Conservation (phyloP, 345 rosid species). For the Kernera saxatilis region DNA sequence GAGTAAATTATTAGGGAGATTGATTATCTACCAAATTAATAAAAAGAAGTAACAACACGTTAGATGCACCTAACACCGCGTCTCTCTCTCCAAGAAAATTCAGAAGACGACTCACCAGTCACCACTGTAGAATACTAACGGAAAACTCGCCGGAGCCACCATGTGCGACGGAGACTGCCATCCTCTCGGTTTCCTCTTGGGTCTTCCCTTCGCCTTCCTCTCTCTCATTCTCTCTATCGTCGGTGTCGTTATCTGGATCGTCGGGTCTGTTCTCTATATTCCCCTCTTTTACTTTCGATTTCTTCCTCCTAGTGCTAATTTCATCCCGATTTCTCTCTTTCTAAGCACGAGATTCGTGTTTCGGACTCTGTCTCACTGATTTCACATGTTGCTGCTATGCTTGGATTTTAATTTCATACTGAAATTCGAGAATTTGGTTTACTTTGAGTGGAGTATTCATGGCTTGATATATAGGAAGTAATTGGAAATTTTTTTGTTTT, state of each 20-base stretch:
- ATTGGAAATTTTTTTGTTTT: background rate
- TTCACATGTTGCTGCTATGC: background rate
- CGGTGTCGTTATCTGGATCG: constrained; percentile 70
- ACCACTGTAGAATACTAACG: background rate
- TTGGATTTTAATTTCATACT: background rate
- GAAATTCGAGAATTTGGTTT: background rate
- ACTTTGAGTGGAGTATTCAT: background rate
- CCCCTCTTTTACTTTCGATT: background rate
- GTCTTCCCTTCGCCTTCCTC: constrained; percentile 83
- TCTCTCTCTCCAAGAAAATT: background rate
- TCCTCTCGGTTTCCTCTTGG: constrained; percentile 80
- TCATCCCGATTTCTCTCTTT: background rate
- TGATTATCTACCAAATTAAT: background rate
- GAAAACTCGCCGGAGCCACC: constrained; percentile 16
- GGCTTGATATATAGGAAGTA: background rate
- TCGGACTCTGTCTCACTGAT: background rate
- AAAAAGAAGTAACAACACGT: background rate
- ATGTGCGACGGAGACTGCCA: constrained; percentile 77
- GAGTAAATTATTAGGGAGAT: background rate
- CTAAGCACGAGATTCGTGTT: background rate
- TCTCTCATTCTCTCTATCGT: constrained; percentile 67
- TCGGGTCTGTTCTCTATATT: constrained; percentile 48
- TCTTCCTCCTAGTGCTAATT: background rate
- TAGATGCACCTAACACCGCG: background rate
- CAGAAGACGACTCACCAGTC: background rate